Evolutionary conservation across 2,329 filamentous ascomycete genomes (phyloP), one percentile per base, ranked within the genome.

Genomic region (Didymella glomerata): DNA sequence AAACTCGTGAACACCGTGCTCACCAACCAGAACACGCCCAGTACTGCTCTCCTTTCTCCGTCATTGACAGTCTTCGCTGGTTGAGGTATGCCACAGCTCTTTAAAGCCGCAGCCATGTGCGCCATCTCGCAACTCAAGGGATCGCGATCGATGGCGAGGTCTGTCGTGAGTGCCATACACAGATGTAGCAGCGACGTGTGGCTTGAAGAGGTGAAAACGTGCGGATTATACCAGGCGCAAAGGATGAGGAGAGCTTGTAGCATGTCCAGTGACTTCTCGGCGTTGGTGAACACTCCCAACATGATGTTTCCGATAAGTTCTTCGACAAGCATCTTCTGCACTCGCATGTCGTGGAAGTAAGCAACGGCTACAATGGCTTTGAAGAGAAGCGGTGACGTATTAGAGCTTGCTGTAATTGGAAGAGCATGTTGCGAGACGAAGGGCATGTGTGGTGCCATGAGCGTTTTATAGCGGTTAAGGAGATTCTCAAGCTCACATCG

Each of bases 191-290:
- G 36, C n/a, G 20, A 44, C 2, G 40, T 54, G 28, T 51, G 53
- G 36, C 48, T 63, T 25, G 48, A 22, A 1, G 53, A 42, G 5
- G 27, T 27, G 49, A 57, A 60, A 2, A 54, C 28, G 28, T 63
- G 61, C 11, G 53, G 57, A 13, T 57, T 63, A 36, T 54, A 60
- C 54, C 61, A 60, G 14, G 46, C 48, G 11, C 42, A 38, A 27
- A 63, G 36, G 27, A 63, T 30, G 22, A 63, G 53, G 18, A 60
- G 34, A 13, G 53, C 53, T 27, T 60, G 57, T 2, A 63, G 32
- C 2, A 63, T 30, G 4, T 54, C 51, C 2, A 62, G 24, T 0
- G 52, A 54, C 25, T 40, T 60, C 16, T 47, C 51, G 2, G 38
- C 60, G 7, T n/a, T 8, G 6, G 36, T 51, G 25, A 41, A 51